These are phyloP conservation scores for Saposhnikovia divaricata DNA, from an alignment of 129 eudicot genomes.

Conservation along the genomic window DNA sequence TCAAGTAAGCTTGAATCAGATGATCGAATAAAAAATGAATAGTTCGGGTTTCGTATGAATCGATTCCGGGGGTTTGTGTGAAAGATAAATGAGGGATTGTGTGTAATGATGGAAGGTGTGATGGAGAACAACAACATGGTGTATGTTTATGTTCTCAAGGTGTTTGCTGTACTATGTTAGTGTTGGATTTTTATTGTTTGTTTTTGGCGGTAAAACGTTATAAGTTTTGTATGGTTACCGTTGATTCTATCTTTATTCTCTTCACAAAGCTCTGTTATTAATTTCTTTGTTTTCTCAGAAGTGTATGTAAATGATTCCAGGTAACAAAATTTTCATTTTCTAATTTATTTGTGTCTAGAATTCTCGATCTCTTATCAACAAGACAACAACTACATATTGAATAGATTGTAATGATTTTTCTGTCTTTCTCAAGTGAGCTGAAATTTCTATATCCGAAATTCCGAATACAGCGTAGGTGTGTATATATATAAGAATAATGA, in stretches of 20 bases:
- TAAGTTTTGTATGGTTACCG: conserved; percentile 32
- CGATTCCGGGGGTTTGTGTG: neutral
- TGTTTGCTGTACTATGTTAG: neutral
- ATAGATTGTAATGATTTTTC: no score
- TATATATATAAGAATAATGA: neutral
- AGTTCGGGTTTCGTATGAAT: conserved; percentile 13
- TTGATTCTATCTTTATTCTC: conserved; percentile 15
- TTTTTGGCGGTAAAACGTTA: conserved; percentile 19
- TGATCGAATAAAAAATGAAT: conserved; percentile 26
- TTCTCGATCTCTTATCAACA: no score
- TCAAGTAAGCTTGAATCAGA: conserved; percentile 25
- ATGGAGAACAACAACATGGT: conserved; percentile 22
- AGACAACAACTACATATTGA: no score
- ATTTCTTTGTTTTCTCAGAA: no score
- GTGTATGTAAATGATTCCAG: no score
- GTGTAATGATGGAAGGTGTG: conserved; percentile 26
- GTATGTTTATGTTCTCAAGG: conserved; percentile 4
- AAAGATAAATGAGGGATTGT: conserved; percentile 4
- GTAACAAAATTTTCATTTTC: no score
- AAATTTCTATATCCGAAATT: no score
- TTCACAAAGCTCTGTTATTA: neutral
- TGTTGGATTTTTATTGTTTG: neutral
- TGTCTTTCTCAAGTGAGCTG: no score
- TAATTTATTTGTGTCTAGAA: no score
- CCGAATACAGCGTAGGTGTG: no score